phyloP scores from a whole-genome alignment of 495 filamentous ascomycete genomes.

The Penicillium bialowiezense region DNA sequence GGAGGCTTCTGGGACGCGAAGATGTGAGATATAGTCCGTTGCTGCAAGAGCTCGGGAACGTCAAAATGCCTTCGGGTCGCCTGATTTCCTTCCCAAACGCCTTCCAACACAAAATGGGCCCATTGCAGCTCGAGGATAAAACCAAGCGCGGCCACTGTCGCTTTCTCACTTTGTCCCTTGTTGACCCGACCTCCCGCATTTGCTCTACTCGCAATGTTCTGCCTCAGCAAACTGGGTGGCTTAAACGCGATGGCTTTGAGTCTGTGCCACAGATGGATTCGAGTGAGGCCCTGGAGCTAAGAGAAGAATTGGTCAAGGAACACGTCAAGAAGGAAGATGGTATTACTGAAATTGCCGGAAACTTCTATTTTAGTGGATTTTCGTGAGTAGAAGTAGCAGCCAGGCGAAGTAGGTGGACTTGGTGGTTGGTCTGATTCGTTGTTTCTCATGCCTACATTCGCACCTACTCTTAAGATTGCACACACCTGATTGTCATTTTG shows the following conservation, averaged over 20 bases:
- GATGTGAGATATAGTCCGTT: neutral
- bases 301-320: conserved; percentile 4
- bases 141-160: conserved; percentile 7
- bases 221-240: conserved; percentile 10
- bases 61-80: conserved; percentile 5
- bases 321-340: conserved; percentile 5
- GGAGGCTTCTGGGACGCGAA: conserved; percentile 2
- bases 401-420: too few species aligned
- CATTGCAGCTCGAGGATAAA: conserved; percentile 7
- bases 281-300: conserved; percentile 2
- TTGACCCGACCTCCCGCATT: conserved; percentile 12
- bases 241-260: conserved; percentile 1
- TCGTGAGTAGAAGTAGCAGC: neutral
- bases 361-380: conserved; percentile 1
- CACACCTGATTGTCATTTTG: too few species aligned
- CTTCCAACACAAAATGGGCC: conserved; percentile 7
- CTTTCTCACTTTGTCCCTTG: conserved; percentile 10
- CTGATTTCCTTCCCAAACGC: conserved; percentile 8
- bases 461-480: too few species aligned
- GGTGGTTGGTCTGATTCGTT: too few species aligned
- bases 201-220: conserved; percentile 13
- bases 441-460: too few species aligned
- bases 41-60: conserved; percentile 9
- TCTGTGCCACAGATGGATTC: conserved; percentile 1
- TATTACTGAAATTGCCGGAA: neutral